Evolutionary conservation across 306 rosid species (phyloP), one percentile per base, ranked within the genome.

Genomic region (Luffa acutangula): DNA sequence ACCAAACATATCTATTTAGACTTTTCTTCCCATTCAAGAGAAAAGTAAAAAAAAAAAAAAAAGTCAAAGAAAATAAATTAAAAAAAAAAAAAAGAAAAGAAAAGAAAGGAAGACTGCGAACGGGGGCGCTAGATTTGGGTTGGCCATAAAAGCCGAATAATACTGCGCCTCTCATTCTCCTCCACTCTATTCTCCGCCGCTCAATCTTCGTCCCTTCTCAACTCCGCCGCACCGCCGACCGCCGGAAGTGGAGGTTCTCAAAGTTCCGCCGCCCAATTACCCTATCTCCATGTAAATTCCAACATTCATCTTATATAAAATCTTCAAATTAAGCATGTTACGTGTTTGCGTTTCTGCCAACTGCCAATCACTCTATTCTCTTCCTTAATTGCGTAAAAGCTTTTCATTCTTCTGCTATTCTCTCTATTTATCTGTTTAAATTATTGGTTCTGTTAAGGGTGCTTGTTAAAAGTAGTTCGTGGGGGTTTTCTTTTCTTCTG

Each of bases 251-350:
- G 39, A 48, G 77, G 59, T 17, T 15, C n/a, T 43, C 42, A 7
- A 15, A 31, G 48, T 58, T 56, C 60, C 78, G 42, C 76, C 81
- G 33, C 57, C 3, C 58, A 58, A 41, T 64, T 78, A 31, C 49
- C 37, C 67, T 60, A 75, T 80, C 51, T 77, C 52, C 74, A 42
- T n/a, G 88, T 87, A 85, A 82, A 81, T 62, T 65, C 73, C 77
- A 45, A n/a, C 39, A 42, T 58, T 70, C 81, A 49, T 48, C 9
- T 21, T 73, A 14, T 31, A 13, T 6, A 73, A 13, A 13, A 0
- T 37, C 7, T 31, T 14, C n/a, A 13, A 48, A 21, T 72, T 72
- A 48, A 48, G 8, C 84, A 4, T 76, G 33, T 41, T 18, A 17
- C 84, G 2, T 76, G 36, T 67, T 41, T 72, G 37, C 58, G 21